Evolutionary conservation across 768 basidiomycete genomes (phyloP).

Genomic region (Pilatotrama ljubarskyi): DNA sequence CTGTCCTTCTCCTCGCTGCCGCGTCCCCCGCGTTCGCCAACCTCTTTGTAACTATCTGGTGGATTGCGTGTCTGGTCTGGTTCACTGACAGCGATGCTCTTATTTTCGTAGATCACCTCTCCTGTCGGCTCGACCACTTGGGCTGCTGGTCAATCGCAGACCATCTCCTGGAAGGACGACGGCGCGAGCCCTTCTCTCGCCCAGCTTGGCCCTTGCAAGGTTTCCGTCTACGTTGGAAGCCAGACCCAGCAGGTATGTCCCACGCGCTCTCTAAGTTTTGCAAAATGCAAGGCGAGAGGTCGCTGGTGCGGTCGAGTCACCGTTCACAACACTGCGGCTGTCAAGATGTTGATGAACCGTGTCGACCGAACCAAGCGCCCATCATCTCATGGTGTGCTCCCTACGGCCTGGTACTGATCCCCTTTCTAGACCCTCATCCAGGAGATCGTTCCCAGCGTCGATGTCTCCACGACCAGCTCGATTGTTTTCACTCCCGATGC

Average conservation of each 20-base stretch:
- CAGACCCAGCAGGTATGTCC: constrained; percentile 54
- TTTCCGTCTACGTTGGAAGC: constrained; percentile 68
- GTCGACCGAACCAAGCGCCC: no score
- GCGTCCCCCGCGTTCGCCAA: constrained; percentile 53
- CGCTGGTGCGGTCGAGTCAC: background rate
- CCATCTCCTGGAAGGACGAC: constrained; percentile 62
- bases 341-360: no score
- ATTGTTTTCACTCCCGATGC: constrained; percentile 53
- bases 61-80: background rate
- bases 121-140: constrained; percentile 50
- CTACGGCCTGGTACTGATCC: constrained; percentile 13
- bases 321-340: no score
- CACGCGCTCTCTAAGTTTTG: background rate
- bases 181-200: constrained; percentile 46
- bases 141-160: constrained; percentile 49
- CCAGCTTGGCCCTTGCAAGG: constrained; percentile 49
- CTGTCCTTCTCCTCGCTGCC: constrained; percentile 47
- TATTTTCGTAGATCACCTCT: constrained; percentile 49
- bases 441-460: constrained; percentile 43
- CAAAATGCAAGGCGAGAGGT: background rate
- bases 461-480: constrained; percentile 51
- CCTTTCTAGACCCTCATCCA: constrained; percentile 56
- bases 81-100: background rate
- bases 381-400: no score
- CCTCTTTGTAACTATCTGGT: constrained; percentile 50